Conservation (phyloP, 1,139 yeast genomes). For the Scheffersomyces illinoinensis region DNA sequence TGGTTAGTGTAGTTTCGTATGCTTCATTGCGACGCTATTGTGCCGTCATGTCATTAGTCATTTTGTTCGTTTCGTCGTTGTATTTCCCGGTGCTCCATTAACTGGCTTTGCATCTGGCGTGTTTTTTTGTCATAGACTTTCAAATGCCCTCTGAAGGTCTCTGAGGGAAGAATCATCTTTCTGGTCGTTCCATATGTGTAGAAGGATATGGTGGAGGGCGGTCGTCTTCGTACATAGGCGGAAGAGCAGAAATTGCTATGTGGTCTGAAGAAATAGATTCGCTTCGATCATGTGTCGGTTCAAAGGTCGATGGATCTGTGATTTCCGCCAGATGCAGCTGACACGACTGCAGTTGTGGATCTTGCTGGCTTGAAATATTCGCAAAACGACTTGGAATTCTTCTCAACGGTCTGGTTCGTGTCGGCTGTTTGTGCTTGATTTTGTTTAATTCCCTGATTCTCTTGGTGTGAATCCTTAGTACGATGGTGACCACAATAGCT, state of each 20-base stretch:
- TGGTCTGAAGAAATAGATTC: neutral
- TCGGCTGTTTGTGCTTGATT: neutral
- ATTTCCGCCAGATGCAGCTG: neutral
- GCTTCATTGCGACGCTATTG: neutral
- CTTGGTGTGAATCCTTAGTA: neutral
- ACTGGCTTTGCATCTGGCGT: neutral
- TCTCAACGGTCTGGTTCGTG: neutral
- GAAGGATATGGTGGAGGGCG: neutral
- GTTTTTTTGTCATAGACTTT: neutral
- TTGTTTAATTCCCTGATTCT: neutral
- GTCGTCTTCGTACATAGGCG: neutral
- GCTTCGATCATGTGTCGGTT: neutral
- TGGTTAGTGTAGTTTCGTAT: neutral
- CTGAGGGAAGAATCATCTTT: neutral
- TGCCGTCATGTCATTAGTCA: neutral
- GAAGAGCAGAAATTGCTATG: neutral
- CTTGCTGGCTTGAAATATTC: neutral
- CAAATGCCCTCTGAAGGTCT: neutral
- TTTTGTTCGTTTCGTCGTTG: neutral
- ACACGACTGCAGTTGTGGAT: neutral
- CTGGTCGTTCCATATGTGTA: neutral
- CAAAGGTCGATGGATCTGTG: neutral
- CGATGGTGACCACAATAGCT: neutral
- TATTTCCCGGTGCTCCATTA: too few species aligned
- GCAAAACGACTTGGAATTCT: neutral